Evolutionary conservation across 768 basidiomycete genomes (phyloP).

Genomic region (Kwoniella sp.): DNA sequence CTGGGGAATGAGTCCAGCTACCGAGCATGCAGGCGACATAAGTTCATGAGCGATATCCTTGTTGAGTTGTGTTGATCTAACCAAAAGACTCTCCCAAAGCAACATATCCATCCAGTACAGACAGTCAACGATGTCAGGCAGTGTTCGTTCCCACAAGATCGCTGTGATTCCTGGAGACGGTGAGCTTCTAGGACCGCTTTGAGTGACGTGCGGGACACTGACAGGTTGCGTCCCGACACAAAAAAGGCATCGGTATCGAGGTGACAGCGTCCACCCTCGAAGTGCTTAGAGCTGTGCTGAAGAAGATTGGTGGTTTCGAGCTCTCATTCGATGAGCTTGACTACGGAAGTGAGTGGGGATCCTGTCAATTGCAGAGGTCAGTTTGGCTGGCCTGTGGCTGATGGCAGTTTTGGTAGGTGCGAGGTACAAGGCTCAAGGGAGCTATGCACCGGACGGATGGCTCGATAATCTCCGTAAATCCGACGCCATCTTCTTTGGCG

Average conservation of each 20-base stretch:
- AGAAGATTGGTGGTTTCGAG: slow-evolving; percentile 55
- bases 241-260: slow-evolving; percentile 61
- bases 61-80: too few species aligned
- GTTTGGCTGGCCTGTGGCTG: not conserved
- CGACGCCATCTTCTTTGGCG: slow-evolving; percentile 59
- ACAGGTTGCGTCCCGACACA: not conserved
- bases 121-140: not conserved
- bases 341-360: slow-evolving; percentile 40
- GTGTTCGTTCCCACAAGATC: slow-evolving; percentile 19
- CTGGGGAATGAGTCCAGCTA: too few species aligned
- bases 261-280: slow-evolving; percentile 56
- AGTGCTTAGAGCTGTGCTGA: slow-evolving; percentile 14
- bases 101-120: too few species aligned
- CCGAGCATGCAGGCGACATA: too few species aligned
- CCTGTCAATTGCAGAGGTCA: too few species aligned
- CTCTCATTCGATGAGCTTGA: slow-evolving; percentile 61
- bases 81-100: too few species aligned
- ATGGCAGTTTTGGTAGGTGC: slow-evolving; percentile 2
- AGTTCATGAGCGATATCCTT: too few species aligned
- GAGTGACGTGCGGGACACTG: not conserved
- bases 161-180: slow-evolving; percentile 32
- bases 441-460: slow-evolving; percentile 59
- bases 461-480: slow-evolving; percentile 40
- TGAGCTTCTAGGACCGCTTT: not conserved
- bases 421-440: slow-evolving; percentile 60